Evolutionary conservation across 2,329 filamentous ascomycete genomes (phyloP).

Genomic region (Fusarium cyanostomum): DNA sequence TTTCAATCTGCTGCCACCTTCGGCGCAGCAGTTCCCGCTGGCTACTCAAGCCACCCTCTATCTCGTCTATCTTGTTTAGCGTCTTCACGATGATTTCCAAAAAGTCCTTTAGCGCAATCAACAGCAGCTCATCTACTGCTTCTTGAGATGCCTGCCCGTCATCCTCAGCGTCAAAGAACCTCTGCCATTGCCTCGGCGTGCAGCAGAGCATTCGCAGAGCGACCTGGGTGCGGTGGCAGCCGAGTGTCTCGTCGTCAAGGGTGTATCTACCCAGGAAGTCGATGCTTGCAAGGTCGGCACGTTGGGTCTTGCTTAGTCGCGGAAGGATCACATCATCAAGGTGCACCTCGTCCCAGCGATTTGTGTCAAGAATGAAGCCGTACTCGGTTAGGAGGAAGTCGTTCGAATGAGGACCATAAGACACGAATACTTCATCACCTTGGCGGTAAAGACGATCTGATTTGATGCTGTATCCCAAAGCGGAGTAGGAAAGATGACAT

Average conservation of each 20-base stretch:
- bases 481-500: constrained; percentile 62
- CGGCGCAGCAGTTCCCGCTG: constrained; percentile 52
- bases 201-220: constrained; percentile 55
- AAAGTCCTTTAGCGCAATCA: constrained; percentile 52
- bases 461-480: constrained; percentile 64
- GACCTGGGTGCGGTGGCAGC: constrained; percentile 64
- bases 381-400: constrained; percentile 79
- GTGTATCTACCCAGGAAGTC: constrained; percentile 63
- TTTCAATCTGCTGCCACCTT: constrained; percentile 57
- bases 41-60: constrained; percentile 42
- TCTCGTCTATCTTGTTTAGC: constrained; percentile 45
- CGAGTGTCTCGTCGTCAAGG: constrained; percentile 48
- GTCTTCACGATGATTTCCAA: constrained; percentile 44
- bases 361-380: constrained; percentile 60
- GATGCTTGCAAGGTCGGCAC: constrained; percentile 52
- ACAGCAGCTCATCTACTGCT: constrained; percentile 50
- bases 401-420: constrained; percentile 76
- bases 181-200: constrained; percentile 49
- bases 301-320: constrained; percentile 49
- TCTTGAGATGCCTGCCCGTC: constrained; percentile 57
- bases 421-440: constrained; percentile 74
- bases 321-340: constrained; percentile 60
- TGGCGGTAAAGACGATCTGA: constrained; percentile 58
- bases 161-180: constrained; percentile 54
- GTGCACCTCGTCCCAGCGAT: constrained; percentile 60